Evolutionary conservation across 805 yeast genomes (phyloP), one percentile per base, ranked within the genome.

Genomic region (Wickerhamomyces rabaulensis): DNA sequence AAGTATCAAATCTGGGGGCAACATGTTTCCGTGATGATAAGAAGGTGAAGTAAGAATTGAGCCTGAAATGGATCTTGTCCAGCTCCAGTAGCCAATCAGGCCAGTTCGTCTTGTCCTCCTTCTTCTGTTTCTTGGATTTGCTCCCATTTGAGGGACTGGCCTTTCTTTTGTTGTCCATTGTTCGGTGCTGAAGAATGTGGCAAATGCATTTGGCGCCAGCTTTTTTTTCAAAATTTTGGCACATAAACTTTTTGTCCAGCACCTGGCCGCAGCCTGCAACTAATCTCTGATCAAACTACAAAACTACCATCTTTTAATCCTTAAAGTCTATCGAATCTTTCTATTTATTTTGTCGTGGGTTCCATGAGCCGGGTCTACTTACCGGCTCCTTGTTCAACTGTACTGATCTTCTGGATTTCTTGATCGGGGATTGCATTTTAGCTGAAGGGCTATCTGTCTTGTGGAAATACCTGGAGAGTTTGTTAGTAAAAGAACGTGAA

Each of bases 1-100:
- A 59, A 1, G 77, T 65, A 3, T 76, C 77, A 57, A 76, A 78
- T 10, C 83, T 77, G 0, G 86, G 79, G 3, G 79, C 62, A 6
- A 82, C 69, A 58, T 80, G 84, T 49, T 80, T 79, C 47, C 86
- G 66, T 3, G 84, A 75, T 37, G 81, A 71, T 9, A 82, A 64
- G 55, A 83, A 83, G 1, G 87, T 81, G 63, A 71, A 81, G 48
- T 80, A 76, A 0, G 87, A 79, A 54, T 78, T 79, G 43, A 80
- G 55, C 49, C 79, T 62, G 56, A 75, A 76, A 53, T 78, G 80
- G 12, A 79, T 70, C 21, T 63, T 62, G 40, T 70, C 73, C 15
- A 79, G 60, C 43, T 74, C 76, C 47, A 62, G 56, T 26, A 75
- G 66, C 62, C 62, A 56, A 3, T 6, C 20, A 1, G 64, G 62